Base-by-base conservation (phyloP, 2,329 filamentous ascomycete species). In the Thelonectria olida region DNA sequence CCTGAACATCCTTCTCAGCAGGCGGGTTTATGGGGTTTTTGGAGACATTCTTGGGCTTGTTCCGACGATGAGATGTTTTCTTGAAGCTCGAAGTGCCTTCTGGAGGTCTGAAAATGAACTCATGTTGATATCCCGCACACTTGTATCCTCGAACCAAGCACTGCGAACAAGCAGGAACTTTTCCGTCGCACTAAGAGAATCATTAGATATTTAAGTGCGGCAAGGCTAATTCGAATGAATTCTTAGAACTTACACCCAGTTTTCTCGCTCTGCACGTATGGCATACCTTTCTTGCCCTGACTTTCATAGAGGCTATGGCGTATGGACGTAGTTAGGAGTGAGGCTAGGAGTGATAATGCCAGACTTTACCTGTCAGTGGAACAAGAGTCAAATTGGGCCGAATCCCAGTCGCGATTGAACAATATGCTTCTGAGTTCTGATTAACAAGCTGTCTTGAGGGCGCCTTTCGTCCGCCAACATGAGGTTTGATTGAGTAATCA, bases 251-350 rank as follows among this genome's bases (percentile, higher is more conserved):
- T 57, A 71, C 70, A 45, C 66, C 70, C 1, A 72, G 41, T 41
- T 72, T 72, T 8, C 70, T 63, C 7, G 62, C 61, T 55, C 70
- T 65, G 50, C 69, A 72, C 15, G 65, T 70, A 44, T 71, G 68
- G 28, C 69, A 72, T 7, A 71, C 64, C 12, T 65, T 69, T 28
- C 55, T 47, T 41, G 66, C 62, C 38, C 69, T 54, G 31, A 70
- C 54, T 34, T 72, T 72, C 68, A 70, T 72, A 39, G 12, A n/a
- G n/a, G n/a, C n/a, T n/a, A n/a, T n/a, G n/a, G n/a, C n/a, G n/a
- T n/a, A n/a, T n/a, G 31, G 31, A 13, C 31, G 31, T 15, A 10
- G 7, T 34, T 13, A 15, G 12, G 31, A 15, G 7, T 2, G 10
- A 34, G 31, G 31, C 31, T n/a, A n/a, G n/a, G n/a, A n/a, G n/a